Base-by-base conservation (phyloP, 352 stramenopile species). In the Pythium folliculosum region DNA sequence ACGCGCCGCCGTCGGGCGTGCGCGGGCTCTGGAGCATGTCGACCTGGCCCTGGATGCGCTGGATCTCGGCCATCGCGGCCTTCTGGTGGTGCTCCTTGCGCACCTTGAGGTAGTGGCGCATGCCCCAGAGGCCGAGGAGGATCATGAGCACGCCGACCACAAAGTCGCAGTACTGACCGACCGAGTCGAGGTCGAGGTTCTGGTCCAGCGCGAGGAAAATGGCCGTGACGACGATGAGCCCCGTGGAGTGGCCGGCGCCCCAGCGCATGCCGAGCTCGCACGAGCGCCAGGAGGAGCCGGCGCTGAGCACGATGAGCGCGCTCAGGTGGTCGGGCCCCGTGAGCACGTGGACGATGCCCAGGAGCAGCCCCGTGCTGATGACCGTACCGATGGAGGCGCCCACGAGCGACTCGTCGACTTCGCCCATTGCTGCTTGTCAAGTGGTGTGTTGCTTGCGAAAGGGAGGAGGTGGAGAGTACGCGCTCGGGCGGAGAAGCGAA, bases 251-350 rank as follows among this genome's bases (percentile, higher is more conserved):
- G 45, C 91, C 90, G 22, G 76, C 52, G 5, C 91, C 91, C 91
- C 90, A 97, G 70, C 86, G 82, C 64, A 97, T 80, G 37, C 90
- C 90, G 0, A 97, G 79, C 19, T 76, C 70, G 60, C 89, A 94
- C 23, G 87, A 86, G 19, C 77, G 77, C 69, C 76, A 89, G 38
- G 77, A 90, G n/a, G 78, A 88, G 40, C 79, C 83, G 19, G 87
- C 83, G 58, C 75, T 91, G 17, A 97, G 79, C 60, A 90, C 94
- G 30, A 88, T 86, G 14, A 97, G 70, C 32, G 90, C 90, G n/a
- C 82, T 91, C 1, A 97, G 76, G 73, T 97, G 91, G 75, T 97
- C 90, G 0, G 91, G 91, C 0, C 80, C 80, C 40, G 80, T 88
- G 67, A 88, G 62, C 65, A 88, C 80, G 60, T 88, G 80, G 25